Conservation (phyloP, 2,329 filamentous ascomycete genomes). For the Hypoxylon sp. region DNA sequence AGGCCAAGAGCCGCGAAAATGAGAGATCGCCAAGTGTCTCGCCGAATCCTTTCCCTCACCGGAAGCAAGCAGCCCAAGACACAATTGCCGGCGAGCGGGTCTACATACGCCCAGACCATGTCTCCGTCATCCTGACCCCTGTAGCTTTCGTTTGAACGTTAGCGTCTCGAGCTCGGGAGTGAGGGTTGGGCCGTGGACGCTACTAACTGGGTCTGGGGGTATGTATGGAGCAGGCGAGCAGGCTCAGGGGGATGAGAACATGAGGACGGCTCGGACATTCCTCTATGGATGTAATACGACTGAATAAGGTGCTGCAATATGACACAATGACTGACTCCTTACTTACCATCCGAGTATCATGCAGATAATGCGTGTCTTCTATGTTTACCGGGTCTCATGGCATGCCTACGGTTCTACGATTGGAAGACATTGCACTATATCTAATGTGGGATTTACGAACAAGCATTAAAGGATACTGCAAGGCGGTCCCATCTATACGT, state of each 20-base stretch:
- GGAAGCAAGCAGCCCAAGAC: neutral
- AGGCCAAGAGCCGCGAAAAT: constrained; percentile 17
- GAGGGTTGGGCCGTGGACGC: too few species aligned
- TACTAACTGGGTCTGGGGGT: too few species aligned
- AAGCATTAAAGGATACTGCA: neutral
- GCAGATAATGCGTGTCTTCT: neutral
- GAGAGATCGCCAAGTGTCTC: constrained; percentile 27
- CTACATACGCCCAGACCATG: too few species aligned
- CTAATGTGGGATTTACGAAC: neutral
- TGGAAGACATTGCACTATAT: neutral
- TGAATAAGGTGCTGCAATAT: neutral
- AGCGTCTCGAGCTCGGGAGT: too few species aligned
- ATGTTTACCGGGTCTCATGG: too few species aligned
- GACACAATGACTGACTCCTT: too few species aligned
- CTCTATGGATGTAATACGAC: neutral
- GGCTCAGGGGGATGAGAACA: neutral
- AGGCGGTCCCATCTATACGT: neutral
- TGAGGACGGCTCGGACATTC: neutral
- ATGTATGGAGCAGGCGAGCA: too few species aligned
- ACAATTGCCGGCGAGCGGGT: constrained; percentile 21
- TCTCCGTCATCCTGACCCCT: neutral
- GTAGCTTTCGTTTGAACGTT: neutral
- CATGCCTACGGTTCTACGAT: too few species aligned
- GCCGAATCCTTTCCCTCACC: constrained; percentile 3
- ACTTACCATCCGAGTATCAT: neutral